Percentiles rank a stretch among this genome's conserved stretches.
phyloP scores from a whole-genome alignment of 2,329 filamentous ascomycete genomes.

The Meredithiella fracta region DNA sequence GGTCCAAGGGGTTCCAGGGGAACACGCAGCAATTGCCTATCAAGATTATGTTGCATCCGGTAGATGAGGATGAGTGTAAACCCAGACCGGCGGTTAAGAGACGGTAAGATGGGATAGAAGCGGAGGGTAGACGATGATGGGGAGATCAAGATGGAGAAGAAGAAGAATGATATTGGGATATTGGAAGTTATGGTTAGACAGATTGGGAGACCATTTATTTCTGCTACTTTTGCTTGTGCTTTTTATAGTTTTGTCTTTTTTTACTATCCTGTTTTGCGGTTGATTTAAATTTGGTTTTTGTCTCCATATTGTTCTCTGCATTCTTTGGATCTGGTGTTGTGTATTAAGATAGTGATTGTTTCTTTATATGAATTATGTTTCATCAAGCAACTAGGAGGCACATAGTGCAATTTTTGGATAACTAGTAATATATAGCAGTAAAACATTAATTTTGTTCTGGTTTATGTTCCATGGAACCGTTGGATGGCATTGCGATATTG shows the following conservation, averaged over 20 bases:
- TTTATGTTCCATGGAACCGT: too few species aligned
- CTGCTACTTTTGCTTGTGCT: constrained; percentile 2
- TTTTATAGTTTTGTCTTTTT: not conserved
- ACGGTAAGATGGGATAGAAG: constrained; percentile 26
- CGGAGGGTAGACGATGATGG: constrained; percentile 2
- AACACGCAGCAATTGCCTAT: constrained; percentile 61
- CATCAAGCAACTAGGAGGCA: too few species aligned
- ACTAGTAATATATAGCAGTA: too few species aligned
- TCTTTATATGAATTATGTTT: too few species aligned
- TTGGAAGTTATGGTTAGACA: too few species aligned
- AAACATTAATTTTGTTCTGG: too few species aligned
- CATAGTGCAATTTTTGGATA: too few species aligned
- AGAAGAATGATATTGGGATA: too few species aligned
- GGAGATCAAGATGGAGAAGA: too few species aligned
- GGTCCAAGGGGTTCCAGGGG: constrained; percentile 84
- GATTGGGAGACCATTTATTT: constrained; percentile 5
- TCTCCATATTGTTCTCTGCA: constrained; percentile 3
- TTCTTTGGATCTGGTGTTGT: not conserved
- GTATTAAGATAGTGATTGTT: too few species aligned
- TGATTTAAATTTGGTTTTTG: not conserved
- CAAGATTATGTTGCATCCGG: constrained; percentile 74
- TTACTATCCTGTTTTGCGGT: not conserved
- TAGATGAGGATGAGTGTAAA: constrained; percentile 47
- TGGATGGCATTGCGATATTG: too few species aligned
- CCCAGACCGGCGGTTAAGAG: constrained; percentile 43